Conservation (phyloP, 306 rosid species). For the Glycyrrhiza uralensis region DNA sequence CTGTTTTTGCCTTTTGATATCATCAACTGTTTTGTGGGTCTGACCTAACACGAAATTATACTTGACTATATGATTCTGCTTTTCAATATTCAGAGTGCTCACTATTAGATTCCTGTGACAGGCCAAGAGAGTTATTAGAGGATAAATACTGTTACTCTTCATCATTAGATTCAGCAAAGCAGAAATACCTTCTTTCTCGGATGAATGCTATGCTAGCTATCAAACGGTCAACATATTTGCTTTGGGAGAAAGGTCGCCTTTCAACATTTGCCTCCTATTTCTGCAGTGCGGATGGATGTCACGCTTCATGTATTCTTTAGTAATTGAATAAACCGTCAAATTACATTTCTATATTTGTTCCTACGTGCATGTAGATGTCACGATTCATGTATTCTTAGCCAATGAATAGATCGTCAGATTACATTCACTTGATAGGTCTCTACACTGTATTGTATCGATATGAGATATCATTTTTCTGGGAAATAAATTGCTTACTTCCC, state of each 20-base stretch:
- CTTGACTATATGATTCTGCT: slow-evolving; percentile 10
- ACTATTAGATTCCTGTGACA: slow-evolving; percentile 34
- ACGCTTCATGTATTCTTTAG: slow-evolving; percentile 10
- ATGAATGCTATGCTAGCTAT: neutral
- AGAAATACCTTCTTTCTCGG: slow-evolving; percentile 19
- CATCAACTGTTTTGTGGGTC: slow-evolving; percentile 1
- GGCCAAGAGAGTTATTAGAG: slow-evolving; percentile 59
- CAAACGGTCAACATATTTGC: slow-evolving; percentile 22
- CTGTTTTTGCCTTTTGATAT: neutral
- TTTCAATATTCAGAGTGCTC: slow-evolving; percentile 21
- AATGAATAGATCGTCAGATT: slow-evolving; percentile 12
- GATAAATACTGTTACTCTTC: slow-evolving; percentile 24
- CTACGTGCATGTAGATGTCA: neutral
- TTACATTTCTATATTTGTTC: neutral
- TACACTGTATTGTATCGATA: slow-evolving; percentile 7
- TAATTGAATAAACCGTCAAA: neutral
- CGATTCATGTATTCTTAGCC: slow-evolving; percentile 10
- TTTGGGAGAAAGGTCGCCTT: neutral
- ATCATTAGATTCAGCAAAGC: slow-evolving; percentile 23
- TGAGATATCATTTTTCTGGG: slow-evolving; percentile 22
- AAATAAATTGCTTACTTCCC: slow-evolving; percentile 19
- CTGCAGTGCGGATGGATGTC: slow-evolving; percentile 18
- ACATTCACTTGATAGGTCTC: slow-evolving; percentile 6
- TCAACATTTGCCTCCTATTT: slow-evolving; percentile 15
- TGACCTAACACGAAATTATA: neutral